Evolutionary conservation across 768 basidiomycete species (phyloP).

Genomic region (Serpula lacrymans): DNA sequence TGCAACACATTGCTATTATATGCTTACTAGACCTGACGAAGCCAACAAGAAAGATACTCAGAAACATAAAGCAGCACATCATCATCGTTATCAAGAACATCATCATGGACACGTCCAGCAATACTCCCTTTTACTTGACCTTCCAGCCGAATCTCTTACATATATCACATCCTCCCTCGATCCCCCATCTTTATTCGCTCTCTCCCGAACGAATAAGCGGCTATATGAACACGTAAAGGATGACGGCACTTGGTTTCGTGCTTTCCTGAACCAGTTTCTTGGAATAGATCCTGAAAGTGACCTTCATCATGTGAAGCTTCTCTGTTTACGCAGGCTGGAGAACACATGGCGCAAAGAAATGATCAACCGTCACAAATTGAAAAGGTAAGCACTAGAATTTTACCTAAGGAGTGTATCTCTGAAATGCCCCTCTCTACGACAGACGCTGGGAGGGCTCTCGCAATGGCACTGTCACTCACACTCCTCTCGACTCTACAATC

Average conservation of each 20-base stretch:
- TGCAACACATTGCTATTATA: conserved; percentile 48
- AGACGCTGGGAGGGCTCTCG: conserved; percentile 74
- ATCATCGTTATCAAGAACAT: conserved; percentile 22
- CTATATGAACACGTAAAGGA: conserved; percentile 67
- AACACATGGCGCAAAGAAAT: conserved; percentile 71
- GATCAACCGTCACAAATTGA: conserved; percentile 50
- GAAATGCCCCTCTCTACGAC: conserved; percentile 5
- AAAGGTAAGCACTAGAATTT: conserved; percentile 39
- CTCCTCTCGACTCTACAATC: conserved; percentile 58
- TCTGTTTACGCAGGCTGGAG: conserved; percentile 55
- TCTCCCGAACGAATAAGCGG: conserved; percentile 48
- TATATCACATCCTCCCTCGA: conserved; percentile 73
- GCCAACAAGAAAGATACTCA: conserved; percentile 34
- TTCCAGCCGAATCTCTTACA: conserved; percentile 72
- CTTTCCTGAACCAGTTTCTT: conserved; percentile 66
- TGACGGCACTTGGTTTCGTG: conserved; percentile 78
- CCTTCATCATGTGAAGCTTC: conserved; percentile 39
- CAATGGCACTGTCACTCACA: conserved; percentile 56
- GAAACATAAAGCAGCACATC: conserved; percentile 27
- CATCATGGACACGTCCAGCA: conserved; percentile 50
- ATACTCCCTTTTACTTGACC: conserved; percentile 40
- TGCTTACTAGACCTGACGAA: conserved; percentile 57
- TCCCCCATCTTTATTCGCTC: conserved; percentile 56
- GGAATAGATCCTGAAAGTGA: conserved; percentile 64
- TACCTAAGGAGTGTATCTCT: conserved; percentile 1